Evolutionary conservation across 352 stramenopile species (phyloP).

Genomic region (Globisporangium yorkense): DNA sequence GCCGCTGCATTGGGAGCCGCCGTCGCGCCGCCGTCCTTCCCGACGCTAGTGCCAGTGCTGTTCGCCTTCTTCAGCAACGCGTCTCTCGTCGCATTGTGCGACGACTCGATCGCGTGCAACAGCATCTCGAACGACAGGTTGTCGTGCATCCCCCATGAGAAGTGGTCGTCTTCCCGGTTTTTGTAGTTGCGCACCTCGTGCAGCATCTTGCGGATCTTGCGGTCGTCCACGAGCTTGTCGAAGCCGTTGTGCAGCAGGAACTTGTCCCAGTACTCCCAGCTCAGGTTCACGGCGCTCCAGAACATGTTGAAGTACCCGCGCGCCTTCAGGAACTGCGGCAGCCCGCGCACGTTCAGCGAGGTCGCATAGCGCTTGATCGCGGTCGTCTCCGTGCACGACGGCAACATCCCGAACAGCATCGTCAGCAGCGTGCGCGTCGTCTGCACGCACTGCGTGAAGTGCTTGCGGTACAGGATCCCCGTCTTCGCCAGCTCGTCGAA

Average conservation of each 20-base stretch:
- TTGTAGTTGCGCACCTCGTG: constrained; percentile 49
- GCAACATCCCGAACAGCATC: constrained; percentile 67
- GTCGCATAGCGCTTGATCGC: constrained; percentile 55
- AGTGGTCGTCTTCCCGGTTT: constrained; percentile 56
- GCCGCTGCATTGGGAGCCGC: neutral
- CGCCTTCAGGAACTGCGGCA: constrained; percentile 66
- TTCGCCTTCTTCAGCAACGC: constrained; percentile 3
- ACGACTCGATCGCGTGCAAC: constrained; percentile 48
- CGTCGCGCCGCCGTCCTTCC: neutral
- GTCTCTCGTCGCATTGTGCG: constrained; percentile 28
- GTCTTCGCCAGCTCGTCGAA: constrained; percentile 53
- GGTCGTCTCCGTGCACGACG: constrained; percentile 60
- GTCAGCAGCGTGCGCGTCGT: constrained; percentile 61
- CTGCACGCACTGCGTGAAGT: constrained; percentile 68
- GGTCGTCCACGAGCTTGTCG: constrained; percentile 63
- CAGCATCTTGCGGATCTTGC: constrained; percentile 59
- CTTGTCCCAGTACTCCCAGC: constrained; percentile 67
- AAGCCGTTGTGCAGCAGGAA: constrained; percentile 61
- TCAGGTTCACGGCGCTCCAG: constrained; percentile 57
- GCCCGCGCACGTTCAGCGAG: constrained; percentile 36
- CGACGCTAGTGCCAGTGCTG: neutral
- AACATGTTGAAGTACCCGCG: constrained; percentile 68
- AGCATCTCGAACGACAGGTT: constrained; percentile 71
- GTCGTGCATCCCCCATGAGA: constrained; percentile 68
- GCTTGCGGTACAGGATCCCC: constrained; percentile 56